Conservation (phyloP, 148 eudicot species). For the Camellia granthamiana region DNA sequence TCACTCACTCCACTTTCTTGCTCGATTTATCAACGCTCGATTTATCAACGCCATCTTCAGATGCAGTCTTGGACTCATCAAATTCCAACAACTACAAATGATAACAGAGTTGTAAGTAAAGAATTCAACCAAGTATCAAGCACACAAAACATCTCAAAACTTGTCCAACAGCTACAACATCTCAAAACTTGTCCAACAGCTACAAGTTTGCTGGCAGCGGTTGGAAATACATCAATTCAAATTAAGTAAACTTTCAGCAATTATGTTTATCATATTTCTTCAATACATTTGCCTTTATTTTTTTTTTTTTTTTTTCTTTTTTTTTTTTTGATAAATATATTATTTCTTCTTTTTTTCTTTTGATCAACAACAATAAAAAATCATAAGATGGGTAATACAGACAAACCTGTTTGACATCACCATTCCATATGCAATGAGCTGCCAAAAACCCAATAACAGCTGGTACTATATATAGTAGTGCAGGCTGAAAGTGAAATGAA, state of each 20-base stretch:
- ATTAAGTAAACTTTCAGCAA: too few relatives aligned
- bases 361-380: not conserved
- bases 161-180: too few relatives aligned
- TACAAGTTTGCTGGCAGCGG: too few relatives aligned
- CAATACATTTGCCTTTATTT: too few relatives aligned
- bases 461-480: conserved; percentile 91
- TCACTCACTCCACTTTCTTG: conserved; percentile 75
- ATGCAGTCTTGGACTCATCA: conserved; percentile 66
- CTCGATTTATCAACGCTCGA: conserved; percentile 22
- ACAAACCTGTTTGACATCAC: conserved; percentile 85
- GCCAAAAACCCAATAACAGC: conserved; percentile 90
- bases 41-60: conserved; percentile 31
- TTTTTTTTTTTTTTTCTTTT: too few relatives aligned
- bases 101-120: not conserved
- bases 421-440: conserved; percentile 79
- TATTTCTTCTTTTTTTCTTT: too few relatives aligned
- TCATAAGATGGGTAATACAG: conserved; percentile 4
- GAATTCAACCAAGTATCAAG: not conserved
- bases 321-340: too few relatives aligned
- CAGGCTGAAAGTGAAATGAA: conserved; percentile 65
- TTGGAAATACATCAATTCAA: too few relatives aligned
- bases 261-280: too few relatives aligned
- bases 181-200: too few relatives aligned
- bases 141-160: not conserved
- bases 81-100: conserved; percentile 77